Evolutionary conservation across 129 eudicot genomes (phyloP).

Genomic region (Ambrosia trifida): DNA sequence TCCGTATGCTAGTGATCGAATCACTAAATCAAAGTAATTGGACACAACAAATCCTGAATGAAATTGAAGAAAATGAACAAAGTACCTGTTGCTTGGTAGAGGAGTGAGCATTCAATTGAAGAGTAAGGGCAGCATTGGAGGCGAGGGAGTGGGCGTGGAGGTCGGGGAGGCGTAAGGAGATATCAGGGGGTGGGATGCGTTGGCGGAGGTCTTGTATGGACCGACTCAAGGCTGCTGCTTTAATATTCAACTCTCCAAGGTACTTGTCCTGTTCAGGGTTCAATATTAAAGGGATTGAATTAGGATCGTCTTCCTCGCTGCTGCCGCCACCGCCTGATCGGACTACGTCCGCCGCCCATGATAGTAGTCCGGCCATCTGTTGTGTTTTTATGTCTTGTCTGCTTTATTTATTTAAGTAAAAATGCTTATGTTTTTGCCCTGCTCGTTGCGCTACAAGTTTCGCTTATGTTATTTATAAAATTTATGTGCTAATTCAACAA

Average conservation of each 20-base stretch:
- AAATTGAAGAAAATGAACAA: too few species aligned
- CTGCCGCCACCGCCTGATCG: conserved; percentile 42
- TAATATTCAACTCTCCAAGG: conserved; percentile 52
- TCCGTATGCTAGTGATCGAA: too few species aligned
- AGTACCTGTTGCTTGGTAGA: conserved; percentile 77
- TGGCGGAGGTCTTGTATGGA: conserved; percentile 83
- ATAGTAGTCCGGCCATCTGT: conserved; percentile 74
- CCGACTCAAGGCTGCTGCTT: conserved; percentile 65
- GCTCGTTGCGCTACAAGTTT: too few species aligned
- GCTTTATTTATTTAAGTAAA: too few species aligned
- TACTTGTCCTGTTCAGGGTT: conserved; percentile 71
- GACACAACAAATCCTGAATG: too few species aligned
- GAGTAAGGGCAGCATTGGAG: conserved; percentile 82
- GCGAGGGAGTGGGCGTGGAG: conserved; percentile 96
- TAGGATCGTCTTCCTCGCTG: conserved; percentile 53
- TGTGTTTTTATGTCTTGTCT: conserved; percentile 12
- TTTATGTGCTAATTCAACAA: too few species aligned
- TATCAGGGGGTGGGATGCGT: conserved; percentile 81
- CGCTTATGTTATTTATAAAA: too few species aligned
- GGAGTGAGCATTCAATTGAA: conserved; percentile 83
- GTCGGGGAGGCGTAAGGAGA: conserved; percentile 80
- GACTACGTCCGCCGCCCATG: conserved; percentile 95
- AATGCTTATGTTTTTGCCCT: too few species aligned
- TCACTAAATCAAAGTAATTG: too few species aligned
- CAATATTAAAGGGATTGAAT: conserved; percentile 73